phyloP scores from a whole-genome alignment of 2,329 filamentous ascomycete species.

The Alternaria longipes region DNA sequence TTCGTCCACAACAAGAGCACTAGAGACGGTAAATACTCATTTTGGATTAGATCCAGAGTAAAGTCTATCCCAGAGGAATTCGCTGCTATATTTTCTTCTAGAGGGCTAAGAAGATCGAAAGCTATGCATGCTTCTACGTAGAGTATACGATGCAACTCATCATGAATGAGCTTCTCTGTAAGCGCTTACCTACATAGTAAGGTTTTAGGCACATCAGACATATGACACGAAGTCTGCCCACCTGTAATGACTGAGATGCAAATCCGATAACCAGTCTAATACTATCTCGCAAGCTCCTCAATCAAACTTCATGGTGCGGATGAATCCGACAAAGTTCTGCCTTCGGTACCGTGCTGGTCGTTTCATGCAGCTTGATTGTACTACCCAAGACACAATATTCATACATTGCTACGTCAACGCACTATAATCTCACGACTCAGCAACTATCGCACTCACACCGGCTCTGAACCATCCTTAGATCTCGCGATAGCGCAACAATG shows the following conservation, averaged over 20 bases:
- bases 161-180: too few species aligned
- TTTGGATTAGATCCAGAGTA: not conserved
- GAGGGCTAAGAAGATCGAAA: too few species aligned
- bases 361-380: not conserved
- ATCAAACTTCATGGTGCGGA: not conserved
- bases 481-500: not conserved
- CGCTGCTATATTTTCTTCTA: not conserved
- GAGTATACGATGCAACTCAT: too few species aligned
- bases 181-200: too few species aligned
- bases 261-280: not conserved
- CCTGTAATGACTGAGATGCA: not conserved
- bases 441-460: not conserved
- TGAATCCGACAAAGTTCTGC: not conserved
- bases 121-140: too few species aligned
- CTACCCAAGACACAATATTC: not conserved
- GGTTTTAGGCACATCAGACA: not conserved
- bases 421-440: not conserved
- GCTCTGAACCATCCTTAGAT: not conserved
- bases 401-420: not conserved
- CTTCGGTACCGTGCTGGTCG: not conserved
- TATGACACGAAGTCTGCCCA: not conserved
- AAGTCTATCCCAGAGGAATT: not conserved
- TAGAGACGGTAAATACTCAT: not conserved
- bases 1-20: not conserved
- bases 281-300: not conserved